Conservation (phyloP, 2,329 filamentous ascomycete species). For the Apiospora hydei region DNA sequence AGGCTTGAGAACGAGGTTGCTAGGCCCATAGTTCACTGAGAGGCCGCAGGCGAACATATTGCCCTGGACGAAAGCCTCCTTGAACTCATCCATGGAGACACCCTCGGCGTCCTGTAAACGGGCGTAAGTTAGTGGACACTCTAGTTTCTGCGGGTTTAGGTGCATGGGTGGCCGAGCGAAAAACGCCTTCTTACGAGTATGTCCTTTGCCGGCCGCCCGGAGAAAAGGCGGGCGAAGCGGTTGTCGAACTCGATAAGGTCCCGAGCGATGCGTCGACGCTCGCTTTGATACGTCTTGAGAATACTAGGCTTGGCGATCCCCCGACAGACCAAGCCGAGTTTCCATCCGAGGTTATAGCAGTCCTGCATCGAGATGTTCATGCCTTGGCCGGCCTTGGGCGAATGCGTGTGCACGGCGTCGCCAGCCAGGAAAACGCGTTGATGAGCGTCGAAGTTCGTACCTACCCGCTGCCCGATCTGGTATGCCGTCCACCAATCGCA, state of each 20-base stretch:
- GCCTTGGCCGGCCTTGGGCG: slow-evolving; percentile 68
- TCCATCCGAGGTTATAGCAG: slow-evolving; percentile 54
- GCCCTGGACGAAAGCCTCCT: slow-evolving; percentile 65
- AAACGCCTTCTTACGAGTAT: slow-evolving; percentile 45
- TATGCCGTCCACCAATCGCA: slow-evolving; percentile 78
- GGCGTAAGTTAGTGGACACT: neutral
- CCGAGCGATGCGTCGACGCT: slow-evolving; percentile 67
- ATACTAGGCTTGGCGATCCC: slow-evolving; percentile 62
- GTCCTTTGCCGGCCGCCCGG: slow-evolving; percentile 63
- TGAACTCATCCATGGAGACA: slow-evolving; percentile 69
- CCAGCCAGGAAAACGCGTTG: slow-evolving; percentile 70
- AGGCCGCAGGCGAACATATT: slow-evolving; percentile 65
- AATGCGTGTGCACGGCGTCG: slow-evolving; percentile 69
- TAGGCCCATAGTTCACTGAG: slow-evolving; percentile 65
- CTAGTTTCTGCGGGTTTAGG: neutral
- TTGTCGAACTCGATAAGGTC: slow-evolving; percentile 67
- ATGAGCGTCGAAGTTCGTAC: slow-evolving; percentile 70
- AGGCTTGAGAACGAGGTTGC: slow-evolving; percentile 61
- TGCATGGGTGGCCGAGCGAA: neutral
- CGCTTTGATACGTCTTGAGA: slow-evolving; percentile 67
- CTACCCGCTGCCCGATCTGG: slow-evolving; percentile 74
- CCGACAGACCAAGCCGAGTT: slow-evolving; percentile 58
- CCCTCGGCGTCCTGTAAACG: slow-evolving; percentile 60
- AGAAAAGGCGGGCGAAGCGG: slow-evolving; percentile 63
- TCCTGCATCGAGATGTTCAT: slow-evolving; percentile 67